phyloP scores from a whole-genome alignment of 164 flowering plant species.

The Echeveria elegans region DNA sequence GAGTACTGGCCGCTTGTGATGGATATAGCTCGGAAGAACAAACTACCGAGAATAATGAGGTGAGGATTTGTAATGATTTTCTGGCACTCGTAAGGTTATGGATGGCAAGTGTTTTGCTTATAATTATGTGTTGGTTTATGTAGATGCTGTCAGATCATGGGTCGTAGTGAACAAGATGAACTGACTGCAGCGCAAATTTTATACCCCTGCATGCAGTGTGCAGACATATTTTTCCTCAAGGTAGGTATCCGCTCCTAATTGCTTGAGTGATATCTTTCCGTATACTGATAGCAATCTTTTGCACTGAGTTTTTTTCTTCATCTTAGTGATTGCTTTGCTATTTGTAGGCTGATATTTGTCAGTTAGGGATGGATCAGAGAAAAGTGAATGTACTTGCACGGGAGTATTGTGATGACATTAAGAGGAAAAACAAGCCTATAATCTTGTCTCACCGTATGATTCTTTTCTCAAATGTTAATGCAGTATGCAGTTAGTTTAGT shows the following conservation, averaged over 20 bases:
- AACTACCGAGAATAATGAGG: slow-evolving; percentile 71
- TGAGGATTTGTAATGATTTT: slow-evolving; percentile 7
- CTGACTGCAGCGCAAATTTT: slow-evolving; percentile 81
- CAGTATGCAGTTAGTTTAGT: not conserved
- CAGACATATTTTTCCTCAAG: slow-evolving; percentile 90
- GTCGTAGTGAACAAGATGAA: slow-evolving; percentile 81
- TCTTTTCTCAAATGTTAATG: not conserved
- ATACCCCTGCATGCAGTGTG: slow-evolving; percentile 99
- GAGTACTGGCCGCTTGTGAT: slow-evolving; percentile 96
- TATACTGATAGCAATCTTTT: not conserved
- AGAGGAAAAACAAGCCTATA: slow-evolving; percentile 92
- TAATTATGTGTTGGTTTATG: not conserved
- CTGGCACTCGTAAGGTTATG: not conserved
- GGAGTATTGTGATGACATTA: slow-evolving; percentile 87
- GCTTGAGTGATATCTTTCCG: too few relatives aligned
- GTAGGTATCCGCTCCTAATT: slow-evolving; percentile 18
- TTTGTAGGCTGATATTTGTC: slow-evolving; percentile 88
- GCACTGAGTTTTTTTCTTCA: not conserved
- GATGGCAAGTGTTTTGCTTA: not conserved
- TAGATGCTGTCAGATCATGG: slow-evolving; percentile 90
- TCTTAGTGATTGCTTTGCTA: not conserved
- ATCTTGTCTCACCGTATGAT: slow-evolving; percentile 83
- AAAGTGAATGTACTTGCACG: slow-evolving; percentile 96
- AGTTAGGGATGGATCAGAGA: slow-evolving; percentile 94
- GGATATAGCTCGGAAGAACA: slow-evolving; percentile 89